A percentile compares a stretch with the other conserved stretches of the same genome.
Conservation (phyloP, 352 stramenopile genomes). For the Peronospora farinosa region DNA sequence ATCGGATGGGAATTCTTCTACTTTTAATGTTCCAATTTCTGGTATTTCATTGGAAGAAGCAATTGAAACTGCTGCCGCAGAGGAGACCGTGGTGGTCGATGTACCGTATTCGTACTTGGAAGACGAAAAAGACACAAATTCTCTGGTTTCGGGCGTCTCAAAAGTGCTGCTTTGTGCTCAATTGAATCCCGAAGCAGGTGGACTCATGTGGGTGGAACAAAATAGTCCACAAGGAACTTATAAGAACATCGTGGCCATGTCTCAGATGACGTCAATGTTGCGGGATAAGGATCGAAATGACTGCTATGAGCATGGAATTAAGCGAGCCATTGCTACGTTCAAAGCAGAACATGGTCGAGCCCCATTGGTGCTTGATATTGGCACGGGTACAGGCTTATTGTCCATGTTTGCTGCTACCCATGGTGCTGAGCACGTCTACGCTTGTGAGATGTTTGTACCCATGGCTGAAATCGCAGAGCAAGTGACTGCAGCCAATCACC, state of each 20-base stretch:
- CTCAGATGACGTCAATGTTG: constrained; percentile 86
- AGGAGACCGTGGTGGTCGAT: constrained; percentile 78
- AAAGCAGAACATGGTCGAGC: constrained; percentile 30
- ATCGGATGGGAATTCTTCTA: constrained; percentile 21
- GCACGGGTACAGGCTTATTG: constrained; percentile 71
- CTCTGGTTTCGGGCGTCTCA: constrained; percentile 50
- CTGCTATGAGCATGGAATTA: constrained; percentile 75
- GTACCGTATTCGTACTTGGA: constrained; percentile 76
- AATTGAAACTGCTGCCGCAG: constrained; percentile 66
- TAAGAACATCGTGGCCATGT: constrained; percentile 82
- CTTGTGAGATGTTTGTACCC: constrained; percentile 88
- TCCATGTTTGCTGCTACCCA: constrained; percentile 84
- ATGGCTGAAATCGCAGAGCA: constrained; percentile 77
- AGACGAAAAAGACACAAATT: constrained; percentile 50
- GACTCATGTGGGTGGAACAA: constrained; percentile 80
- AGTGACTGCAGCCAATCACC: constrained; percentile 63
- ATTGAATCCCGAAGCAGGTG: constrained; percentile 62
- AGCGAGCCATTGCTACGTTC: constrained; percentile 53
- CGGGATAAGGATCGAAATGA: constrained; percentile 65
- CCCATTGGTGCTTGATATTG: constrained; percentile 77
- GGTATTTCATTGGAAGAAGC: constrained; percentile 64
- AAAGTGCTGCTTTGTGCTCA: constrained; percentile 67
- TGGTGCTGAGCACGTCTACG: constrained; percentile 85
- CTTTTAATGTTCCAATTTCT: constrained; percentile 10
- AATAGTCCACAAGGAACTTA: constrained; percentile 51